These are phyloP conservation scores for Brachypodium distachyon DNA, from an alignment of 202 grass and related monocot genomes.

Conservation along the genomic window DNA sequence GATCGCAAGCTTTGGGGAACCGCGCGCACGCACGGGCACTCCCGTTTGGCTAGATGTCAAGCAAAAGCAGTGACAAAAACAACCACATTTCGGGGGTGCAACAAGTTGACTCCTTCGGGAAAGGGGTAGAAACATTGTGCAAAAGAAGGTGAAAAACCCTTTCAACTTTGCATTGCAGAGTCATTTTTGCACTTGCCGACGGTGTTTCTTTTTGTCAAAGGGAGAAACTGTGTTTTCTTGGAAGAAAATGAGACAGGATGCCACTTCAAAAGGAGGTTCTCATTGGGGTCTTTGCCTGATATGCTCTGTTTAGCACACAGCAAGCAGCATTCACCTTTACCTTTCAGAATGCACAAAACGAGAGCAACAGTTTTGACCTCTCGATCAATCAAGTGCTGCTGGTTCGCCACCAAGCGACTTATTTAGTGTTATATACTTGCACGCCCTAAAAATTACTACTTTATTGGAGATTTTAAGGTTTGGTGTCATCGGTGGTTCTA, in stretches of 20 bases:
- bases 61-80: slow-evolving; percentile 27
- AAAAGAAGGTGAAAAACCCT: slow-evolving; percentile 15
- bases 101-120: slow-evolving; percentile 2
- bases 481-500: neutral
- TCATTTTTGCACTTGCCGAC: slow-evolving; percentile 39
- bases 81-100: neutral
- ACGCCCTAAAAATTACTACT: slow-evolving; percentile 16
- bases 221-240: neutral
- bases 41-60: neutral
- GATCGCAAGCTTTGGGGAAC: slow-evolving; percentile 15
- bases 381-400: slow-evolving; percentile 25
- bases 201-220: neutral
- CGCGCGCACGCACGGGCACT: slow-evolving; percentile 24
- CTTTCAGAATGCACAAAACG: slow-evolving; percentile 1
- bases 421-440: slow-evolving; percentile 9
- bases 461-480: slow-evolving; percentile 45
- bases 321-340: slow-evolving; percentile 3
- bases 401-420: slow-evolving; percentile 22
- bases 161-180: neutral
- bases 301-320: slow-evolving; percentile 8
- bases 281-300: slow-evolving; percentile 4
- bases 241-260: neutral
- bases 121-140: neutral
- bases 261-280: slow-evolving; percentile 1
- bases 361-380: slow-evolving; percentile 20